Conservation (phyloP, 2,329 filamentous ascomycete genomes). For the Plenodomus tracheiphilus region DNA sequence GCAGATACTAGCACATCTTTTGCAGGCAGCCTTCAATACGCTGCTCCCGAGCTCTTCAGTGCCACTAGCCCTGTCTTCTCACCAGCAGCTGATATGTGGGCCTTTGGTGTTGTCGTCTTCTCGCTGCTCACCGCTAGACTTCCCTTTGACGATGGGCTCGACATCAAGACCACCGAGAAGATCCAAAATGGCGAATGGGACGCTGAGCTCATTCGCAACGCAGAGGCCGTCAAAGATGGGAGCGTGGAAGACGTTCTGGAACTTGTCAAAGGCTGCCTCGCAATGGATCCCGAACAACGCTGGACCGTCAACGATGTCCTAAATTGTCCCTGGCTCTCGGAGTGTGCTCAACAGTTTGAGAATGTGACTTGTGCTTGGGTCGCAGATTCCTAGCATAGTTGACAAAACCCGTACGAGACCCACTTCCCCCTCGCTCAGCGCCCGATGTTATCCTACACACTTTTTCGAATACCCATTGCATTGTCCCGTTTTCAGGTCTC, state of each 20-base stretch:
- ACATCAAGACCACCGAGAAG: constrained; percentile 61
- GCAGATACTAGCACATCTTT: constrained; percentile 61
- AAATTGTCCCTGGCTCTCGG: constrained; percentile 57
- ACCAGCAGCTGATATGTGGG: constrained; percentile 68
- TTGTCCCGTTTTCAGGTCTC: constrained; percentile 1
- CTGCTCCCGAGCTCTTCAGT: constrained; percentile 54
- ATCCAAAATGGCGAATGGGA: constrained; percentile 66
- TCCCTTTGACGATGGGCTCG: constrained; percentile 64
- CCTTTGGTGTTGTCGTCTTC: constrained; percentile 66
- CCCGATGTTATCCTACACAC: too few relatives aligned
- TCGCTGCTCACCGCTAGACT: constrained; percentile 63
- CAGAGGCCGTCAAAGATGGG: constrained; percentile 42
- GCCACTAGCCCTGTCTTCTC: constrained; percentile 48
- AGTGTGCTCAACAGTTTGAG: constrained; percentile 36
- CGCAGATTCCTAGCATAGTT: constrained; percentile 16
- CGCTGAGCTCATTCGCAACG: constrained; percentile 51
- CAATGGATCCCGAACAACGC: constrained; percentile 58
- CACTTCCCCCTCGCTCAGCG: too few relatives aligned
- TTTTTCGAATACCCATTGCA: constrained; percentile 6
- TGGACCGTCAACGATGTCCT: constrained; percentile 63
- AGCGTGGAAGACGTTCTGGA: constrained; percentile 54
- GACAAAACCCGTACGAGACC: too few relatives aligned
- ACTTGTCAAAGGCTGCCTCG: constrained; percentile 63
- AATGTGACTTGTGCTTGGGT: constrained; percentile 36
- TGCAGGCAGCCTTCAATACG: constrained; percentile 63